Evolutionary conservation across 2,329 filamentous ascomycete species (phyloP).

Genomic region (Diplodia sapinea): DNA sequence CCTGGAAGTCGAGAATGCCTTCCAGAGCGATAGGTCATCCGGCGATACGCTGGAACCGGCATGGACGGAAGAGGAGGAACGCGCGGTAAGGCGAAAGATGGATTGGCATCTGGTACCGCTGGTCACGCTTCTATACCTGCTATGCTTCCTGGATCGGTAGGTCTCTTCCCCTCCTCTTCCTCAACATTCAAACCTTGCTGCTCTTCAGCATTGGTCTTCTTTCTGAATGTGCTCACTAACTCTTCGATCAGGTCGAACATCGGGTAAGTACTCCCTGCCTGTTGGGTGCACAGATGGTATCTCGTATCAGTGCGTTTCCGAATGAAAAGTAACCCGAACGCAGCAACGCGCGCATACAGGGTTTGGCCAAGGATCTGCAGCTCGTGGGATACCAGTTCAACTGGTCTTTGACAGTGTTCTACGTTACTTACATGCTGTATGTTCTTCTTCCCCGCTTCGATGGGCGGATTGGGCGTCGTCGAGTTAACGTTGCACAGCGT

Average conservation of each 20-base stretch:
- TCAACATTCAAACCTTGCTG: no score
- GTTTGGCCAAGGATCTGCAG: constrained; percentile 57
- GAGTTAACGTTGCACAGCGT: constrained; percentile 38
- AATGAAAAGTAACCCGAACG: background rate
- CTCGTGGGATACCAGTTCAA: constrained; percentile 61
- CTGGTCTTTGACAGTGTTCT: constrained; percentile 64
- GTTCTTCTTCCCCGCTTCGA: constrained; percentile 36
- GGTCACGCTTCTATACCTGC: constrained; percentile 60
- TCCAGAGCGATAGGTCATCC: constrained; percentile 19
- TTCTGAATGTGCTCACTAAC: background rate
- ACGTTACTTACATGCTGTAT: constrained; percentile 60
- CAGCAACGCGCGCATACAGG: constrained; percentile 54
- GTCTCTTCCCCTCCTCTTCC: background rate
- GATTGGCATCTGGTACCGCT: constrained; percentile 60
- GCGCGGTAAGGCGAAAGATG: constrained; percentile 56
- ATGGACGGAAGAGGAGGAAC: constrained; percentile 61
- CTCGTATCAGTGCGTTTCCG: background rate
- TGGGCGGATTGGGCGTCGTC: constrained; percentile 42
- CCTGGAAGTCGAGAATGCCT: constrained; percentile 4
- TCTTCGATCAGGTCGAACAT: background rate
- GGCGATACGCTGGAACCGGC: constrained; percentile 42
- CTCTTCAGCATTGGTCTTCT: background rate
- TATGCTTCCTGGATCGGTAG: constrained; percentile 56
- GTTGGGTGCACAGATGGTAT: no score
- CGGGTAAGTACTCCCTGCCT: constrained; percentile 4